Conservation (phyloP, 495 filamentous ascomycete genomes). For the Annulohypoxylon moriforme region DNA sequence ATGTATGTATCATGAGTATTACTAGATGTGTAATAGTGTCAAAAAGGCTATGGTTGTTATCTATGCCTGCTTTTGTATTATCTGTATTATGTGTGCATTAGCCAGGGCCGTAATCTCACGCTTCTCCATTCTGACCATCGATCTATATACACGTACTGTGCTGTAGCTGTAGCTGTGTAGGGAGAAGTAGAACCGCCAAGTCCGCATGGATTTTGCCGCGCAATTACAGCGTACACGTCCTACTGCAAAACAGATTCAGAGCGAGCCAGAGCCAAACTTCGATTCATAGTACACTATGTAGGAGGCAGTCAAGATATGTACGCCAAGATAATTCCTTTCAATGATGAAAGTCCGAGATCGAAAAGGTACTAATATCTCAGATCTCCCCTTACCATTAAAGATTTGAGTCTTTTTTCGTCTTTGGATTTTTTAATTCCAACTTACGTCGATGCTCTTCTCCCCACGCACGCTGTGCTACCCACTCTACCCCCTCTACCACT, state of each 20-base stretch:
- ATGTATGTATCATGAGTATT: constrained; percentile 11
- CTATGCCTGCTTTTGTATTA: background rate
- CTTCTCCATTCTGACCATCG: constrained; percentile 32
- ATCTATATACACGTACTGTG: constrained; percentile 22
- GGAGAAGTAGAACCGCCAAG: constrained; percentile 26
- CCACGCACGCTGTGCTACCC: constrained; percentile 31
- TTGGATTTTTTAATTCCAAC: constrained; percentile 17
- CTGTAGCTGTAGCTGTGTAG: background rate
- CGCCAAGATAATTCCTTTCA: constrained; percentile 34
- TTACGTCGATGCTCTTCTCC: constrained; percentile 21
- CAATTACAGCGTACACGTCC: constrained; percentile 44
- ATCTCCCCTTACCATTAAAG: constrained; percentile 16
- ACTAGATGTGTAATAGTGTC: constrained; percentile 9
- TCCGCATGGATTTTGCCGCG: constrained; percentile 45
- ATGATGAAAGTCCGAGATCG: constrained; percentile 34
- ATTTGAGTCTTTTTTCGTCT: constrained; percentile 23
- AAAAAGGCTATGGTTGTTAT: constrained; percentile 13
- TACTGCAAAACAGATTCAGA: constrained; percentile 22
- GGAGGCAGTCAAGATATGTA: constrained; percentile 31
- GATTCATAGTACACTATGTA: constrained; percentile 30
- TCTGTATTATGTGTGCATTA: constrained; percentile 21
- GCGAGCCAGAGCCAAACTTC: constrained; percentile 27
- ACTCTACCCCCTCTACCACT: constrained; percentile 27
- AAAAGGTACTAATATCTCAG: constrained; percentile 31
- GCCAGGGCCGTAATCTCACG: constrained; percentile 37